These are phyloP conservation scores for Sporothrix schenckii DNA, from an alignment of 2,329 filamentous ascomycete species.

Conservation along the genomic window DNA sequence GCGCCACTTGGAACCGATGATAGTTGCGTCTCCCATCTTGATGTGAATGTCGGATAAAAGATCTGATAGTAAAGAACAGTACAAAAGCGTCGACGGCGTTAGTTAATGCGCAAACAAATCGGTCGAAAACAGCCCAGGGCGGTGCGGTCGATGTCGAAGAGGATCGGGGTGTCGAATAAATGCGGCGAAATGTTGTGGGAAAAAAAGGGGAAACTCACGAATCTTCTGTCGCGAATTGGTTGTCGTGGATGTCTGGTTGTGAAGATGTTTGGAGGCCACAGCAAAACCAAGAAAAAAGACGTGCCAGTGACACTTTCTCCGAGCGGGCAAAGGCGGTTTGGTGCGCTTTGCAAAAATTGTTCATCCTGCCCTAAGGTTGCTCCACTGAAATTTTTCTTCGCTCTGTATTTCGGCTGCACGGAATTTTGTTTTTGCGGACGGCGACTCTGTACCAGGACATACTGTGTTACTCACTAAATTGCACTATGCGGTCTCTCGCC, in stretches of 20 bases:
- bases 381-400: slow-evolving; percentile 31
- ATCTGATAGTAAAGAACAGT: slow-evolving; percentile 20
- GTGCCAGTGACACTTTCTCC: slow-evolving; percentile 32
- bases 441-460: background rate
- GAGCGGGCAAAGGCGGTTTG: slow-evolving; percentile 33
- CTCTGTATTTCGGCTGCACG: slow-evolving; percentile 19
- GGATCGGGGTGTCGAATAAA: background rate
- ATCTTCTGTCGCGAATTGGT: slow-evolving; percentile 33
- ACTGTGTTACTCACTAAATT: background rate
- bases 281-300: slow-evolving; percentile 31
- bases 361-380: slow-evolving; percentile 36
- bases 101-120: slow-evolving; percentile 19
- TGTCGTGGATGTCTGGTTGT: slow-evolving; percentile 35
- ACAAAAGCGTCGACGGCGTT: slow-evolving; percentile 24
- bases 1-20: slow-evolving; percentile 86
- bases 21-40: slow-evolving; percentile 81
- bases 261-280: slow-evolving; percentile 33
- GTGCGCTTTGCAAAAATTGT: slow-evolving; percentile 37
- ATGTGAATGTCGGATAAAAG: slow-evolving; percentile 42
- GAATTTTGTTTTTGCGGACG: slow-evolving; percentile 34
- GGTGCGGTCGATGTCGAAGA: slow-evolving; percentile 13
- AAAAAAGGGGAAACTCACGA: slow-evolving; percentile 32
- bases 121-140: background rate
- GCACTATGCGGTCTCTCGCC: background rate
- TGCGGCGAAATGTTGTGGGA: slow-evolving; percentile 2